These are phyloP conservation scores for Ilyonectria destructans DNA, from an alignment of 2,329 filamentous ascomycete species.

Conservation along the genomic window DNA sequence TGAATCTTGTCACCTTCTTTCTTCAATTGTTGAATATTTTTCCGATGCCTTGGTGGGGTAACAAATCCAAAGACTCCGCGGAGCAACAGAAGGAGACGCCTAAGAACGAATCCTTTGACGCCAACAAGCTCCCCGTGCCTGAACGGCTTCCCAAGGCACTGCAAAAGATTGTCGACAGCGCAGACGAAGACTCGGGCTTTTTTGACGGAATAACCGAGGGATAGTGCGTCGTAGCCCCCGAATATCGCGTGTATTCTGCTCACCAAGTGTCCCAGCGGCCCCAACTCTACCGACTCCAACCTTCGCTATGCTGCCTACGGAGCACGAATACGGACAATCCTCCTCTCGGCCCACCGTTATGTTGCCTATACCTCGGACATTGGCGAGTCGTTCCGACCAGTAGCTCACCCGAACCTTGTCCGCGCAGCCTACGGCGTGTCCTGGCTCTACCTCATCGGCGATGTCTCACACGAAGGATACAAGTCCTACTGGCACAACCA, in stretches of 20 bases:
- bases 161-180: conserved; percentile 72
- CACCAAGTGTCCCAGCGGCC: conserved; percentile 52
- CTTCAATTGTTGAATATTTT: not conserved
- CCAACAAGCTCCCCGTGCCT: conserved; percentile 63
- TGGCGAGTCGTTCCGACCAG: conserved; percentile 94
- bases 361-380: conserved; percentile 98
- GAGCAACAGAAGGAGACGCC: conserved; percentile 48
- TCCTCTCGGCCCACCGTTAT: conserved; percentile 93
- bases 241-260: conserved; percentile 37
- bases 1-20: not conserved
- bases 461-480: conserved; percentile 94
- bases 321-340: conserved; percentile 86
- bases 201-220: conserved; percentile 86
- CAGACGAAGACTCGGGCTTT: conserved; percentile 78
- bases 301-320: conserved; percentile 96
- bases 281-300: conserved; percentile 87
- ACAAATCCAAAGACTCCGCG: conserved; percentile 55
- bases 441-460: conserved; percentile 93
- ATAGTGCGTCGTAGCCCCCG: conserved; percentile 71
- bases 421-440: conserved; percentile 89
- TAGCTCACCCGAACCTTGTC: conserved; percentile 89
- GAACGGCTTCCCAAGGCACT: conserved; percentile 70
- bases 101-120: conserved; percentile 57
- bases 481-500: conserved; percentile 94
- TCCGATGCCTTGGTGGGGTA: conserved; percentile 62